Evolutionary conservation across 2,329 filamentous ascomycete species (phyloP), one percentile per base, ranked within the genome.

Genomic region (Samsoniella hepiali): DNA sequence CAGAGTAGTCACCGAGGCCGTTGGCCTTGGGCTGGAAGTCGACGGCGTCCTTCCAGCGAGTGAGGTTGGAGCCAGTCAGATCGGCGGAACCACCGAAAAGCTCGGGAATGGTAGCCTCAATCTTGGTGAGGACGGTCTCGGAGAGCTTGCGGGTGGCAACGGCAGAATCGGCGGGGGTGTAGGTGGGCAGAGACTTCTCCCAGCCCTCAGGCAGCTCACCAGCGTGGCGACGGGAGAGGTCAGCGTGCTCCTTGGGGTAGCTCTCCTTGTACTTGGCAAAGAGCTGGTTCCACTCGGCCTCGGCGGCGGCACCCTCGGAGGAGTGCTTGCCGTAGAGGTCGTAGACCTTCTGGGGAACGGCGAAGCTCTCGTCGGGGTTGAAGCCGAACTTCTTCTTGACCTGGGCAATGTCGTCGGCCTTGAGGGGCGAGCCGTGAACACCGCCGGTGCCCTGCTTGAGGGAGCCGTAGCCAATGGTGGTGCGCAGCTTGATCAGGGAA

Each of bases 51-150:
- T 98, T 99, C 93, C 93, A 97, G 77, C 93, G 89, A 71, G 95
- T 99, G 83, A 98, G 89, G 87, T 99, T 99, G 76, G 95, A 98
- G 75, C 92, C 92, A 76, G 95, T 99, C 84, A 99, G 80, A 85
- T 99, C 95, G 72, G 95, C 95, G 68, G 95, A 99, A 72, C 95
- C 95, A 77, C 94, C 96, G 66, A 99, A 79, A 64, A 99, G 88
- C 81, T 98, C 95, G 69, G 95, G 95, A 62, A 99, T 76, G 69
- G 82, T 86, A 58, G 84, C 79, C 83, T 96, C 87, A 73, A 99
- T 89, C 79, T 93, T 94, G 82, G 89, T 84, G 69, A 99, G 88
- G 64, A 98, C 93, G 65, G 86, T 89, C 86, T 99, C 94, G 68
- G 94, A 98, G 65, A 98, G 89, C 85, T 98, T 99, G 77, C 95